Conservation (phyloP, 2,329 filamentous ascomycete genomes). For the Diaporthe capsici region DNA sequence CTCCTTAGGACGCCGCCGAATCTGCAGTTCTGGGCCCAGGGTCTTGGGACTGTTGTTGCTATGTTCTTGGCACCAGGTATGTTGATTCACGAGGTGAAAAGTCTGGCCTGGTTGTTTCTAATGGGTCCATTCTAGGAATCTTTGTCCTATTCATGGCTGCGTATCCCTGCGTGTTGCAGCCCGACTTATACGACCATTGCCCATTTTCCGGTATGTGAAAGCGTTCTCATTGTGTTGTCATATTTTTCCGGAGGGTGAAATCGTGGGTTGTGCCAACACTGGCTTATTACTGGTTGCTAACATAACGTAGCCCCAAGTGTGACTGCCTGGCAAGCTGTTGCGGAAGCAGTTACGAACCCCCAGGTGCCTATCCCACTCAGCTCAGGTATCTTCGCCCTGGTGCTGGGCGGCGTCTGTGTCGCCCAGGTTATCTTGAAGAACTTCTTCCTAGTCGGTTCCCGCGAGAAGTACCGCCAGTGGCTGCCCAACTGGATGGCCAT, state of each 20-base stretch:
- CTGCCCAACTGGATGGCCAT: conserved; percentile 75
- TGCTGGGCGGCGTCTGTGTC: conserved; percentile 53
- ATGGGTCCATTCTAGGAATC: not conserved
- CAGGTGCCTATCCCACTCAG: conserved; percentile 66
- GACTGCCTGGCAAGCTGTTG: conserved; percentile 76
- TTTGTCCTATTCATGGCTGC: conserved; percentile 18
- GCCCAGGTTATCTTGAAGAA: conserved; percentile 55
- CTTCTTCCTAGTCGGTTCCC: conserved; percentile 64
- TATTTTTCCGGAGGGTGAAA: not conserved
- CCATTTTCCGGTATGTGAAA: conserved; percentile 61
- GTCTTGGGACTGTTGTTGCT: conserved; percentile 64
- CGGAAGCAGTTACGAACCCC: conserved; percentile 68
- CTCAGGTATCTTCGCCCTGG: conserved; percentile 70
- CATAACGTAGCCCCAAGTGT: conserved; percentile 67
- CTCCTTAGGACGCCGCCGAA: conserved; percentile 74
- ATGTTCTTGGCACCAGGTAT: conserved; percentile 77
- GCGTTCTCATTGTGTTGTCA: not conserved
- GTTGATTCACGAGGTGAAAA: conserved; percentile 74
- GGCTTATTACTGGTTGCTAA: not conserved
- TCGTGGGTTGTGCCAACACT: too few species aligned
- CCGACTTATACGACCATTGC: conserved; percentile 51
- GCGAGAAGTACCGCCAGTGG: conserved; percentile 67
- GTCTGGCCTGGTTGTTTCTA: not conserved
- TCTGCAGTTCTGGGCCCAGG: conserved; percentile 76
- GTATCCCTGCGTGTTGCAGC: conserved; percentile 78